Base-by-base conservation (phyloP, 345 rosid genomes). In the Jatropha curcas region DNA sequence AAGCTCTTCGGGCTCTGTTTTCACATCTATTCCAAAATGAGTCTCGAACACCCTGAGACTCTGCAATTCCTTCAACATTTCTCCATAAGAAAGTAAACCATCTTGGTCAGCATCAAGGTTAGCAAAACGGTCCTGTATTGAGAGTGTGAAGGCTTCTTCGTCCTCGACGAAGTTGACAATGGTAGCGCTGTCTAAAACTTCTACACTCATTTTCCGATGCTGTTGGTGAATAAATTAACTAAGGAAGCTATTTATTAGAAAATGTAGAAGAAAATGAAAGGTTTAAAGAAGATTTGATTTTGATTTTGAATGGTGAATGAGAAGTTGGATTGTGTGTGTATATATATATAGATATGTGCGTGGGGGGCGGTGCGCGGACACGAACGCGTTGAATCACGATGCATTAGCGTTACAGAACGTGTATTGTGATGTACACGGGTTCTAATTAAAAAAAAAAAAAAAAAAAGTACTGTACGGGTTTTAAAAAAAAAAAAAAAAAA, bases 51-150 rank as follows among this genome's bases (percentile, higher is more conserved):
- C 73, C 82, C 77, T 79, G 78, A 85, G 39, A 45, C 83, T 35
- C 79, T 79, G 77, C 33, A 83, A 71, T 71, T 84, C 90, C 82
- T 59, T 66, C 74, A 81, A 22, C 86, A 81, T 71, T 56, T 85
- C 88, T 65, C 71, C 78, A 55, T 84, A 79, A 19, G 85, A 80
- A 41, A 81, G 85, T n/a, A 74, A 59, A 19, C 88, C 86, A 51
- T 84, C 79, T 48, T 76, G 62, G 75, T 83, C 73, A 5, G 33
- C 20, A 16, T 85, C 86, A 5, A 85, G 88, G 17, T 3, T 35
- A 2, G 71, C 37, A 45, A 85, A 85, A 2, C 72, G 83, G 14
- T 82, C 81, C 0, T 52, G 11, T 20, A 81, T n/a, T 0, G 71
- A 78, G 30, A 30, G 24, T 60, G 16, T 17, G 81, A 85, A 85